Evolutionary conservation across 2,329 filamentous ascomycete genomes (phyloP), one percentile per base, ranked within the genome.

Genomic region (Colletotrichum echinochloae): DNA sequence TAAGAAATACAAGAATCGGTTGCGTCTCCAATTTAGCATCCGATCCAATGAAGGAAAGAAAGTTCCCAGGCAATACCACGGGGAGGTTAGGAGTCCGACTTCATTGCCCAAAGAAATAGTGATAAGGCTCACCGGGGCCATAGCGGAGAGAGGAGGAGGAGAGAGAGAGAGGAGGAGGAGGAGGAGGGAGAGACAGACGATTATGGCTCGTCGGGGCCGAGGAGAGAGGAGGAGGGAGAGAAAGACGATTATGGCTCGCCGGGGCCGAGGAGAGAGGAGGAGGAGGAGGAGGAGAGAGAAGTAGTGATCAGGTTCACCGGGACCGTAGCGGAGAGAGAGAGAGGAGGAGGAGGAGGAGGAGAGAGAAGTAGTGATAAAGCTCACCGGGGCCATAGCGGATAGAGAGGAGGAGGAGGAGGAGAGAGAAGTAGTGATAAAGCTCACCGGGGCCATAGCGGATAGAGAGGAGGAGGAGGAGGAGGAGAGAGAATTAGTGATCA

Each of bases 61-160:
- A 57, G 65, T 65, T 68, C 61, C 65, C 65, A 68, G 65, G 65
- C 61, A 44, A 65, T 61, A 68, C 60, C 65, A 61, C 65, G 60
- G 65, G 65, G 65, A 68, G 65, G 65, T 52, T 51, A 44, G 61
- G 65, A 68, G 65, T 68, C 60, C 65, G 65, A 51, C 65, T 68
- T 68, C 51, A 44, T 65, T 57, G 54, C 65, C 65, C 65, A 39
- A 18, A 66, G 57, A 23, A 54, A 12, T 62, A 62, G 56, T 66
- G 56, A 54, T 62, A 55, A n/a, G 46, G 63, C 63, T 60, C 63
- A 66, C 55, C 55, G 55, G 55, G 55, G 63, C 55, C 62, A 60
- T 63, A 23, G 44, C 28, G 62, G 35, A 18, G 18, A 33, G 9
- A 35, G 44, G 44, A n/a, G n/a, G n/a, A n/a, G n/a, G n/a, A n/a